Percentiles rank a stretch among this genome's conserved stretches.
phyloP scores from a whole-genome alignment of 1,284 basidiomycete genomes.

The Moesziomyces antarcticus region DNA sequence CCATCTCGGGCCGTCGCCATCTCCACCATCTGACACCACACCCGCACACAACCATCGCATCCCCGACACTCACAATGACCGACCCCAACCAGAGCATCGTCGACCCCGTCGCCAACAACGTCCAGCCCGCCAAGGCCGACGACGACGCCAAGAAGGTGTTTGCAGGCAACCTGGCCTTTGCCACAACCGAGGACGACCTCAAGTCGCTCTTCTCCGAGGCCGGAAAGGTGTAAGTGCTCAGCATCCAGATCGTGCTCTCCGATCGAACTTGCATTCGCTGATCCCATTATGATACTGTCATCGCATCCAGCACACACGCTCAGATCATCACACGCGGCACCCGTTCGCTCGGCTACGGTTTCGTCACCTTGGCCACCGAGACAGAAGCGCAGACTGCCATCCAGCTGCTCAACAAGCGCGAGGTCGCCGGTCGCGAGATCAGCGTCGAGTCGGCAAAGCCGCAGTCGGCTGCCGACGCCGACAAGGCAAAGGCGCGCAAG shows the following conservation, averaged over 20 bases:
- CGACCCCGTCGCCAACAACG: conserved; percentile 47
- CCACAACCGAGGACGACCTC: conserved; percentile 62
- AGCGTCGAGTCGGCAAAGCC: conserved; percentile 63
- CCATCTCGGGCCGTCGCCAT: no score
- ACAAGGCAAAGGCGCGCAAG: conserved; percentile 28
- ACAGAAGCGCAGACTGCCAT: conserved; percentile 59
- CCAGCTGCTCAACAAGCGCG: conserved; percentile 58
- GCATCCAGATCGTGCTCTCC: no score
- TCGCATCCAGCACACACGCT: conserved; percentile 41
- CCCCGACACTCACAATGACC: conserved; percentile 24
- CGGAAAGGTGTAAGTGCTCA: conserved; percentile 53
- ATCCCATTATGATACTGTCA: not conserved
- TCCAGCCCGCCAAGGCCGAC: conserved; percentile 24
- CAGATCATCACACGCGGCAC: conserved; percentile 65
- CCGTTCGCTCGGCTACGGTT: conserved; percentile 64
- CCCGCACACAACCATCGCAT: not conserved
- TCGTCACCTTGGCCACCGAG: conserved; percentile 61
- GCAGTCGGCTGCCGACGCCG: conserved; percentile 39
- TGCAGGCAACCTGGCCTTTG: conserved; percentile 61
- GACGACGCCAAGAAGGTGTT: conserved; percentile 49
- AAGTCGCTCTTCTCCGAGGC: conserved; percentile 58
- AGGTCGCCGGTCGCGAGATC: conserved; percentile 62
- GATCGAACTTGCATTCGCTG: not conserved
- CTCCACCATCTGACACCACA: not conserved
- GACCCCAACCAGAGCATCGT: conserved; percentile 49